These are phyloP conservation scores for Pythium scleroteichum DNA, from an alignment of 352 stramenopile genomes.

Conservation along the genomic window DNA sequence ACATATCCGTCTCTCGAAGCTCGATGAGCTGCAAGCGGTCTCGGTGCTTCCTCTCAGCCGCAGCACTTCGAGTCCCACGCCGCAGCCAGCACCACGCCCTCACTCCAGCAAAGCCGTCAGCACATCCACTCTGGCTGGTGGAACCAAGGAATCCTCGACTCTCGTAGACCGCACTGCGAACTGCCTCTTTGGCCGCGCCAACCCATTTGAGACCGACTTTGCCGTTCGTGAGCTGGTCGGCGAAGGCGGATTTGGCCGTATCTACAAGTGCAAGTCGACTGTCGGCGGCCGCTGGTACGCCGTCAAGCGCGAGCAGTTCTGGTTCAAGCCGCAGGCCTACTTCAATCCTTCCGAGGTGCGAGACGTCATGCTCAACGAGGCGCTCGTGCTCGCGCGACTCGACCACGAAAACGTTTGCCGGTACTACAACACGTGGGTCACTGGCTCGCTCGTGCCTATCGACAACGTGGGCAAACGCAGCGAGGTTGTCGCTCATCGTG, in stretches of 20 bases:
- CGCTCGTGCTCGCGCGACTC: constrained; percentile 89
- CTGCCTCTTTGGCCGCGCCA: constrained; percentile 61
- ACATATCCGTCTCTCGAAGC: constrained; percentile 15
- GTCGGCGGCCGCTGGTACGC: constrained; percentile 73
- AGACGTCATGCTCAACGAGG: constrained; percentile 92
- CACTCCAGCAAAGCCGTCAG: not conserved
- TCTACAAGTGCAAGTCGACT: constrained; percentile 79
- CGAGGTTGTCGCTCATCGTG: constrained; percentile 3
- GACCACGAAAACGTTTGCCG: constrained; percentile 95
- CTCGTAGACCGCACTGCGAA: constrained; percentile 10
- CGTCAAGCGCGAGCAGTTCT: constrained; percentile 82
- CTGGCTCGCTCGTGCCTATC: constrained; percentile 63
- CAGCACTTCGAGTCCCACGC: constrained; percentile 54
- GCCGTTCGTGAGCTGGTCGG: constrained; percentile 62
- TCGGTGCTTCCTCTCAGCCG: constrained; percentile 50
- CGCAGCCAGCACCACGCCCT: constrained; percentile 22
- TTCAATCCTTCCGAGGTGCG: constrained; percentile 82
- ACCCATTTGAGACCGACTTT: constrained; percentile 84
- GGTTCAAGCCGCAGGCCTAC: constrained; percentile 81
- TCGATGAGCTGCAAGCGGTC: constrained; percentile 27
- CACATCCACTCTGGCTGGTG: too few species aligned
- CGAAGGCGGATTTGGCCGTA: constrained; percentile 74
- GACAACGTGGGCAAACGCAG: constrained; percentile 39
- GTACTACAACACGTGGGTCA: constrained; percentile 89
- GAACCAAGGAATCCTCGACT: too few species aligned